phyloP scores from a whole-genome alignment of 208 protist species.

The Angomonas ambiguus region DNA sequence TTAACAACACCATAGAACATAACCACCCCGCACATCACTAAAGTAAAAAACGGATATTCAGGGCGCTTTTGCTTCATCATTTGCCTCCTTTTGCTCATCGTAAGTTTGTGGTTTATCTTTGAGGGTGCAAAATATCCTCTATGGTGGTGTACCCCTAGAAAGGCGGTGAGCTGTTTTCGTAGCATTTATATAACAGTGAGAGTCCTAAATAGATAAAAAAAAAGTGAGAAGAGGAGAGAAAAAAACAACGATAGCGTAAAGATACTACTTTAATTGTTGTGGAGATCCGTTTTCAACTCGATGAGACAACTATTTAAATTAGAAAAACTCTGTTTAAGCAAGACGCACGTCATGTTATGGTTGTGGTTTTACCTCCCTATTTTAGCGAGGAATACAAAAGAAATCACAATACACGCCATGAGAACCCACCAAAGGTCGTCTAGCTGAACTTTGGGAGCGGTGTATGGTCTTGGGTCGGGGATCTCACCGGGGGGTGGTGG shows the following conservation, averaged over 20 bases:
- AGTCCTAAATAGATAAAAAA: too few relatives aligned
- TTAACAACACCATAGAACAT: conserved; percentile 29
- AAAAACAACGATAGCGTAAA: conserved; percentile 14
- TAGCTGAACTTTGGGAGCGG: conserved; percentile 27
- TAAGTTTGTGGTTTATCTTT: conserved; percentile 19
- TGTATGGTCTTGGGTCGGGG: conserved; percentile 24
- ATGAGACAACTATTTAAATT: too few relatives aligned
- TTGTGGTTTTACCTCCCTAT: conserved; percentile 41
- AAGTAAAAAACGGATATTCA: conserved; percentile 26
- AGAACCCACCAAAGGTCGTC: conserved; percentile 37
- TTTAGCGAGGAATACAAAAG: conserved; percentile 30
- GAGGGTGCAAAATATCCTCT: not conserved
- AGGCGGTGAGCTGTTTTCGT: too few relatives aligned
- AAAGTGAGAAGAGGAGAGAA: conserved; percentile 12
- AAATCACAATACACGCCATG: conserved; percentile 30
- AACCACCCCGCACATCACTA: conserved; percentile 36
- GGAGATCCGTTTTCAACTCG: too few relatives aligned
- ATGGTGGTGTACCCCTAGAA: too few relatives aligned
- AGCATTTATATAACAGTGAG: too few relatives aligned
- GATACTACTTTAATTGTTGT: too few relatives aligned
- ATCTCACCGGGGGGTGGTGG: conserved; percentile 28
- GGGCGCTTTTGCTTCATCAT: conserved; percentile 33
- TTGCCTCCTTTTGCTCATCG: conserved; percentile 47
- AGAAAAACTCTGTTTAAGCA: too few relatives aligned
- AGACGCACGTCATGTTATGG: too few relatives aligned